A percentile compares a stretch with the other conserved stretches of the same genome.
These are phyloP conservation scores for Trichophyton mentagrophytes DNA, from an alignment of 2,329 filamentous ascomycete species.

Conservation along the genomic window DNA sequence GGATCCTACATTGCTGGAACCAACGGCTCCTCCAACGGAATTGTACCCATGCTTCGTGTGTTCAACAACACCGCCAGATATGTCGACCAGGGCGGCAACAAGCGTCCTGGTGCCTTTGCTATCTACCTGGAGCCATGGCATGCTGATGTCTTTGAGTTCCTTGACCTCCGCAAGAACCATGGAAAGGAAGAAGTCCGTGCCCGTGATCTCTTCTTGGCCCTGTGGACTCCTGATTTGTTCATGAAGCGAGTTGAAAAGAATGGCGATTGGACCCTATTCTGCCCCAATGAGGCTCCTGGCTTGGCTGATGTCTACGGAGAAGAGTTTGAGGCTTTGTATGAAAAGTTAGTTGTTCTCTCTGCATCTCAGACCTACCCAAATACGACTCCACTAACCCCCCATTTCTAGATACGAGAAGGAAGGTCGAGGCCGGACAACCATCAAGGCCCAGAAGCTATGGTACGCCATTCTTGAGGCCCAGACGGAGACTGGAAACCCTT, in stretches of 20 bases:
- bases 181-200: slow-evolving; percentile 97
- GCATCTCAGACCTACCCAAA: neutral
- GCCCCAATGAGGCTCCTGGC: slow-evolving; percentile 88
- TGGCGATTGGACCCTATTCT: slow-evolving; percentile 94
- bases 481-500: slow-evolving; percentile 97
- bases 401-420: slow-evolving; percentile 65
- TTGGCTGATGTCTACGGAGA: slow-evolving; percentile 95
- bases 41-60: slow-evolving; percentile 94
- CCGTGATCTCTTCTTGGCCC: slow-evolving; percentile 90
- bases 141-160: slow-evolving; percentile 91
- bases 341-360: slow-evolving; percentile 35
- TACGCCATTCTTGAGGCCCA: slow-evolving; percentile 96
- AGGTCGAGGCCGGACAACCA: slow-evolving; percentile 73
- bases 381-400: slow-evolving; percentile 6
- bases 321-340: slow-evolving; percentile 90
- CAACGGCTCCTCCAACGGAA: slow-evolving; percentile 94
- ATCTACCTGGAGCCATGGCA: slow-evolving; percentile 99
- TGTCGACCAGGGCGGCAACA: slow-evolving; percentile 98
- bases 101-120: slow-evolving; percentile 94
- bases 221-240: slow-evolving; percentile 98
- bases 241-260: slow-evolving; percentile 99
- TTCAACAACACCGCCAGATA: slow-evolving; percentile 99
- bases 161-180: slow-evolving; percentile 97
- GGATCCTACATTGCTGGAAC: slow-evolving; percentile 97
- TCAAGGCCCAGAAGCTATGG: slow-evolving; percentile 99